Evolutionary conservation across 169 alveolate genomes (phyloP).

Genomic region (Fabrea salina): DNA sequence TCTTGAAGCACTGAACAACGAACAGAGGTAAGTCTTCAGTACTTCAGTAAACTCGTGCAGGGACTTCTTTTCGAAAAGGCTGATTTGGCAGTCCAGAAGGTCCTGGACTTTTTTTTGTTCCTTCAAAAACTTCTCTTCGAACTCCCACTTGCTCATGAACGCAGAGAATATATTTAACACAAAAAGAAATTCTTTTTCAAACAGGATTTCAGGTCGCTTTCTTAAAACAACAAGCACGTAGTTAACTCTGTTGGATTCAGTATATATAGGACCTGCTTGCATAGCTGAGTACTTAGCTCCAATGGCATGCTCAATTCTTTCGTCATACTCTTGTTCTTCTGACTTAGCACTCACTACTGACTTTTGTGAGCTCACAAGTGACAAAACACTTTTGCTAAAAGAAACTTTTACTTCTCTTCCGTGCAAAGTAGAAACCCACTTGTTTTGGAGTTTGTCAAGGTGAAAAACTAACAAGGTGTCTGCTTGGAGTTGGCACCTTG

Average conservation of each 20-base stretch:
- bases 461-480: too few species aligned
- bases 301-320: not conserved
- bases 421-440: too few species aligned
- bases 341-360: not conserved
- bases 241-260: not conserved
- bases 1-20: not conserved
- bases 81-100: not conserved
- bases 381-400: not conserved
- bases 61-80: not conserved
- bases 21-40: not conserved
- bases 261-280: not conserved
- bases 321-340: not conserved
- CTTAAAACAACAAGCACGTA: not conserved
- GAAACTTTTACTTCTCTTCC: not conserved
- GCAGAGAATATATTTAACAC: not conserved
- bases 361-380: not conserved
- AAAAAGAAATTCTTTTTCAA: not conserved
- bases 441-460: too few species aligned
- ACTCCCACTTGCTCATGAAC: not conserved
- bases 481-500: too few species aligned
- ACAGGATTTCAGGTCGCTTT: slow-evolving; percentile 12
- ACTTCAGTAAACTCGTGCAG: not conserved
- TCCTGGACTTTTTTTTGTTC: not conserved
- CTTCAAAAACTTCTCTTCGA: not conserved
- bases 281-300: not conserved